These are phyloP conservation scores for Loxodes magnus DNA, from an alignment of 73 alveolate genomes.

Conservation along the genomic window DNA sequence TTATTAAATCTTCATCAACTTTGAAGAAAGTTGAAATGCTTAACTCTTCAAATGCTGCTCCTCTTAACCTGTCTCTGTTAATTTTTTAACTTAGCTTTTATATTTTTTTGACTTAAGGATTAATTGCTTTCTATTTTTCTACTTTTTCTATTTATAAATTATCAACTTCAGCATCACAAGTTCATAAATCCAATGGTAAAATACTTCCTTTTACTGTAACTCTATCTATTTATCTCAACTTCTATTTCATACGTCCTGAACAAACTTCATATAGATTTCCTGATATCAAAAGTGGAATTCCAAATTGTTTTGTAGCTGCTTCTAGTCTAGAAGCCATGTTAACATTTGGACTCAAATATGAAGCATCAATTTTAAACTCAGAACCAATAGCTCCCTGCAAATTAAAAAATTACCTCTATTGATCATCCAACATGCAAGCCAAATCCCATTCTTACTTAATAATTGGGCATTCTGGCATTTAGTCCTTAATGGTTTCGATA, in stretches of 20 bases:
- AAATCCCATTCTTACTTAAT: constrained; percentile 80
- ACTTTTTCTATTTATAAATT: constrained; percentile 13
- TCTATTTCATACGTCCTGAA: constrained; percentile 19
- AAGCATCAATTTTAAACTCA: constrained; percentile 82
- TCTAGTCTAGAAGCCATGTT: constrained; percentile 90
- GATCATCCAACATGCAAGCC: constrained; percentile 92
- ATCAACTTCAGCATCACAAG: constrained; percentile 10
- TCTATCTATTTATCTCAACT: constrained; percentile 47
- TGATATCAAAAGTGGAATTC: constrained; percentile 37
- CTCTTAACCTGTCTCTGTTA: constrained; percentile 19
- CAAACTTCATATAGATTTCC: constrained; percentile 27
- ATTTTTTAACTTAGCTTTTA: constrained; percentile 24
- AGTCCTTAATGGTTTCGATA: constrained; percentile 34
- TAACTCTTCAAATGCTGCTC: constrained; percentile 14
- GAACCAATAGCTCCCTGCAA: constrained; percentile 83
- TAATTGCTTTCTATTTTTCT: constrained; percentile 13
- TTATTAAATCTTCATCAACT: constrained; percentile 54
- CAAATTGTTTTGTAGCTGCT: constrained; percentile 84
- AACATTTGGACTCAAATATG: constrained; percentile 82
- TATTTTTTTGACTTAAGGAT: constrained; percentile 23
- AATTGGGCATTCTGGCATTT: constrained; percentile 52
- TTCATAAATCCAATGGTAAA: constrained; percentile 31
- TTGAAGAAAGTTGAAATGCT: constrained; percentile 24
- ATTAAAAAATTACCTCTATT: constrained; percentile 30
- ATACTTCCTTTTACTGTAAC: constrained; percentile 59